Base-by-base conservation (phyloP, 805 yeast genomes). In the Lachancea thermotolerans region DNA sequence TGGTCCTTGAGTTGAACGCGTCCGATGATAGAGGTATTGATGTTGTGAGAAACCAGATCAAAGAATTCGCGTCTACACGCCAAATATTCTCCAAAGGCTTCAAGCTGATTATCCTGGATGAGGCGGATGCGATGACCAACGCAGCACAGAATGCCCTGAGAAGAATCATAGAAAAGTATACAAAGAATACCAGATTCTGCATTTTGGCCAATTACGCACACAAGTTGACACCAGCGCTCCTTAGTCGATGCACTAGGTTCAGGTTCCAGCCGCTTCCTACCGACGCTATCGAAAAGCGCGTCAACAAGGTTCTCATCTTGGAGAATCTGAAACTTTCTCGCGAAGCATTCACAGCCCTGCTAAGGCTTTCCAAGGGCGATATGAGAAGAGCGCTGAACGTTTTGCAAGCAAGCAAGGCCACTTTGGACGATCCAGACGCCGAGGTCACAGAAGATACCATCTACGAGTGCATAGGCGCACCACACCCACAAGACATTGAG, bases 11-110 rank as follows among this genome's bases (percentile, higher is more conserved):
- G 62, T 73, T 93, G 64, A 93, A 93, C 66, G 99, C 99, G 3
- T 83, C 95, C 3, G 99, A 93, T 65, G 99, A 93, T 64, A 78
- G 99, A 68, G 99, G 99, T 53, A 93, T 93, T 54, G 95, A 88
- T 56, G 97, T 93, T 37, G 98, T 93, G n/a, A 77, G 99, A 52
- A 93, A 93, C 58, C 96, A 89, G 66, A 89, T 93, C 70, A 93
- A 93, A 72, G 89, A 84, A 55, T 93, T 93, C 69, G 99, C 99
- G 10, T 80, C 91, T 28, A 93, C 99, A 1, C 81, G 88, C 73
- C 99, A 93, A 64, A 91, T 93, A 44, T 93, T 91, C 66, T 73
- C 81, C 49, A 73, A 76, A 44, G 95, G 93, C 11, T 89, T 89
- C 73, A 91, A 91, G 60, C 70, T 91, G 55, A 83, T 91, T 48